Base-by-base conservation (phyloP, 257 asterid genomes). In the Plectranthus barbatus region DNA sequence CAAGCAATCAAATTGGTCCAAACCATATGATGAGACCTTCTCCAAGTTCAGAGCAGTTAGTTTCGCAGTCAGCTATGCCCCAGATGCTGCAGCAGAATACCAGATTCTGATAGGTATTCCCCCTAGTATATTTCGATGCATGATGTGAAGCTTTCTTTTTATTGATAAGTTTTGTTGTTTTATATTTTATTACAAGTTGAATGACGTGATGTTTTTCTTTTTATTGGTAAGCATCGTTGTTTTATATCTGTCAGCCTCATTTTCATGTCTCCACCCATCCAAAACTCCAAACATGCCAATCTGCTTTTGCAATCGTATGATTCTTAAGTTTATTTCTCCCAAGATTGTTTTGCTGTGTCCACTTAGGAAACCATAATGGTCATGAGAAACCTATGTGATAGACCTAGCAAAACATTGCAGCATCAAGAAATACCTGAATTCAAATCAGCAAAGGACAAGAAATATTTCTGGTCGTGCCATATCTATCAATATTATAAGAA, bases 11-110 rank as follows among this genome's bases (percentile, higher is more conserved):
- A 55, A 75, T 72, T 70, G 86, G 85, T 64, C 75, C 65, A 51
- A 80, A 72, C 75, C 87, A 81, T 68, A 76, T 77, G 72, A 69
- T 84, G 34, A 83, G 86, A 66, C 76, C 95, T 59, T 83, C 86
- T 51, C 82, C 94, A 61, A 86, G 88, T 78, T 82, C 98, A 11
- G 98, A 84, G 68, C 93, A 84, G 74, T 79, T 88, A 77, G 83
- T 67, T 66, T 77, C 86, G 52, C 92, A 84, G 66, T 61, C 95
- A 60, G 74, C 76, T 58, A 75, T 75, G 53, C 85, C 95, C 54
- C 91, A 81, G 62, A 83, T 80, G 83, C 73, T 83, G 79, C 93
- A 83, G 77, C 96, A 81, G 55, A 74, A 77, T 7, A 82, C 76
- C 62, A 78, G 88, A 74, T 84, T 82, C 77, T 87, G 81, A 83